phyloP scores from a whole-genome alignment of 176 grass and related monocot genomes.

The Raddia guianensis region DNA sequence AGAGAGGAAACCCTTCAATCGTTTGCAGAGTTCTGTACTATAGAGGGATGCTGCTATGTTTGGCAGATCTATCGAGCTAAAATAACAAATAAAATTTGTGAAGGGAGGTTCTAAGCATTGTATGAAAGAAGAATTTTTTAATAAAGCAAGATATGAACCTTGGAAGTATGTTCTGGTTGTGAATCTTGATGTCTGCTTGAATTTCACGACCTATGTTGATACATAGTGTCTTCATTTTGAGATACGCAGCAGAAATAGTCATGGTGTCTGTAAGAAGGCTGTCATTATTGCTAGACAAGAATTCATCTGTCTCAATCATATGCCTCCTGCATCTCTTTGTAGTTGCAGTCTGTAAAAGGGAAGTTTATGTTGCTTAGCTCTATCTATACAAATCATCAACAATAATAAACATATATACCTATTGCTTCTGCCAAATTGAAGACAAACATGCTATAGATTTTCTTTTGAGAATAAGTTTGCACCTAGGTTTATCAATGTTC shows the following conservation, averaged over 20 bases:
- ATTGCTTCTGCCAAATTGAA: slow-evolving; percentile 6
- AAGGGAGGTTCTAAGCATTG: slow-evolving; percentile 23
- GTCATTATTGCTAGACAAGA: slow-evolving; percentile 81
- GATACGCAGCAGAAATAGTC: slow-evolving; percentile 81
- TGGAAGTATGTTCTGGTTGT: slow-evolving; percentile 93
- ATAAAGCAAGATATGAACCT: slow-evolving; percentile 53
- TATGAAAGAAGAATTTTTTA: slow-evolving; percentile 25
- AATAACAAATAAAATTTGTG: slow-evolving; percentile 20
- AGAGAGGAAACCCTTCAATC: slow-evolving; percentile 79
- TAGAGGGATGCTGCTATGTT: slow-evolving; percentile 90
- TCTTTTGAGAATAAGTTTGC: background rate
- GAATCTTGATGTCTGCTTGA: slow-evolving; percentile 94
- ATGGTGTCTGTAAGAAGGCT: slow-evolving; percentile 76
- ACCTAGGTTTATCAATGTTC: background rate
- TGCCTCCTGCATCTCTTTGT: slow-evolving; percentile 89
- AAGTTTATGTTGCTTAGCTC: slow-evolving; percentile 22
- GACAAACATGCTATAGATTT: slow-evolving; percentile 2
- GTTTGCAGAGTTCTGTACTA: slow-evolving; percentile 82
- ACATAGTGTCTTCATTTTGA: slow-evolving; percentile 93
- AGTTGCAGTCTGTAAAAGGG: slow-evolving; percentile 66
- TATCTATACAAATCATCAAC: slow-evolving; percentile 3
- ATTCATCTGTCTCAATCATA: slow-evolving; percentile 96
- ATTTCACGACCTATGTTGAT: slow-evolving; percentile 87
- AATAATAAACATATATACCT: background rate
- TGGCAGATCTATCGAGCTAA: slow-evolving; percentile 95